Evolutionary conservation across 2,329 filamentous ascomycete genomes (phyloP).

Genomic region (Emergomyces orientalis): DNA sequence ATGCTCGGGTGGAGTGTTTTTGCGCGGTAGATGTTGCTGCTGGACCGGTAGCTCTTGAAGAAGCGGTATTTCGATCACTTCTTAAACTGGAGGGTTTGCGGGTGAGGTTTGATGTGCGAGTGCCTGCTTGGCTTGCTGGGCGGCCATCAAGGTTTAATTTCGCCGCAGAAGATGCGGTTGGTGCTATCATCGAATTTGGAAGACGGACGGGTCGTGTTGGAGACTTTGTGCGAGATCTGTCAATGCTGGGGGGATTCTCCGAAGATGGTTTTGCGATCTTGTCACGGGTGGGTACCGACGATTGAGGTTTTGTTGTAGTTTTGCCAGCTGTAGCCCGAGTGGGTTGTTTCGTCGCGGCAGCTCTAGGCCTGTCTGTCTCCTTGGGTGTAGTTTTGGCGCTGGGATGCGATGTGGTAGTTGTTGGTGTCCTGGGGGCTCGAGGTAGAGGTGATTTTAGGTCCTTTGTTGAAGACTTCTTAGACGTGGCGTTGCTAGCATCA

Average conservation of each 20-base stretch:
- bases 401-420: constrained; percentile 14
- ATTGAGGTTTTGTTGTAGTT: constrained; percentile 8
- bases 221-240: constrained; percentile 30
- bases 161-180: constrained; percentile 33
- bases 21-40: constrained; percentile 16
- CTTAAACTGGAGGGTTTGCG: constrained; percentile 21
- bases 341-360: constrained; percentile 24
- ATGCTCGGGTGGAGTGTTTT: constrained; percentile 21
- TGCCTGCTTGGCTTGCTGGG: constrained; percentile 23
- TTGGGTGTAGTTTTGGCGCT: constrained; percentile 19
- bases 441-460: constrained; percentile 19
- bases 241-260: constrained; percentile 20
- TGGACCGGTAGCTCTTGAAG: constrained; percentile 5
- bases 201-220: constrained; percentile 34
- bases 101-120: constrained; percentile 20
- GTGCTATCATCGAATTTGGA: constrained; percentile 32
- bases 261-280: constrained; percentile 21
- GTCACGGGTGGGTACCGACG: constrained; percentile 6
- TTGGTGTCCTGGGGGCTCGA: constrained; percentile 16
- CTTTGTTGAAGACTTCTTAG: constrained; percentile 18
- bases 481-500: constrained; percentile 16
- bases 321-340: constrained; percentile 17
- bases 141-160: constrained; percentile 21
- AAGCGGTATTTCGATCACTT: constrained; percentile 16
- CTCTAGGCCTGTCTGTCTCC: constrained; percentile 22